Percentiles rank a stretch among this genome's conserved stretches.
These are phyloP conservation scores for Penicillium dipodomyicola DNA, from an alignment of 495 filamentous ascomycete genomes.

Conservation along the genomic window DNA sequence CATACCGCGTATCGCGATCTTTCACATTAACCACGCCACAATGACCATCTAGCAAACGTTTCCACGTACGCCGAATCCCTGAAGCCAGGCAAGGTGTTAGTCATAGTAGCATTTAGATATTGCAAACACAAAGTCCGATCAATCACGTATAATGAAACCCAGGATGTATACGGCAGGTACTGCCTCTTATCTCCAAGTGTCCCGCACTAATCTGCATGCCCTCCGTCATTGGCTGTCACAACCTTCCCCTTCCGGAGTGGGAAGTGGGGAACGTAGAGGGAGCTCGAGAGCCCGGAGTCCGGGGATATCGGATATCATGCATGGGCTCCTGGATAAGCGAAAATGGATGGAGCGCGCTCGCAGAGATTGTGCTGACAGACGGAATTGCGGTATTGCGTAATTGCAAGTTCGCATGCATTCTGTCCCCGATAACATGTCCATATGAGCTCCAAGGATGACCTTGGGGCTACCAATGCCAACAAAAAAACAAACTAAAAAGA, in stretches of 20 bases:
- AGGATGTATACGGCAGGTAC: background rate
- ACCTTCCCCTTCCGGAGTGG: slow-evolving; percentile 28
- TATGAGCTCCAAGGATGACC: background rate
- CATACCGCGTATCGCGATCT: slow-evolving; percentile 56
- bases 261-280: slow-evolving; percentile 19
- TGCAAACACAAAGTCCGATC: background rate
- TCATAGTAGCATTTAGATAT: background rate
- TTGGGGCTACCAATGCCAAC: background rate
- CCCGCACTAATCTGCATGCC: slow-evolving; percentile 8
- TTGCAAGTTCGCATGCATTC: background rate
- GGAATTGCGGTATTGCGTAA: background rate
- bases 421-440: background rate
- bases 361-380: background rate
- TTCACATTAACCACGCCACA: slow-evolving; percentile 75
- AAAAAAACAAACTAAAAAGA: background rate
- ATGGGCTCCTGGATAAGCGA: background rate
- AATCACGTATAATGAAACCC: background rate
- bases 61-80: slow-evolving; percentile 79
- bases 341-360: background rate
- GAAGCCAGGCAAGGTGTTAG: slow-evolving; percentile 1
- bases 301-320: slow-evolving; percentile 11
- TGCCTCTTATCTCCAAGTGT: slow-evolving; percentile 2
- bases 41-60: slow-evolving; percentile 69
- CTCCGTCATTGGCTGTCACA: slow-evolving; percentile 28
- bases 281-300: slow-evolving; percentile 11